Base-by-base conservation (phyloP, 371 early-diverging fungal species). In the Choanephora cucurbitarum region DNA sequence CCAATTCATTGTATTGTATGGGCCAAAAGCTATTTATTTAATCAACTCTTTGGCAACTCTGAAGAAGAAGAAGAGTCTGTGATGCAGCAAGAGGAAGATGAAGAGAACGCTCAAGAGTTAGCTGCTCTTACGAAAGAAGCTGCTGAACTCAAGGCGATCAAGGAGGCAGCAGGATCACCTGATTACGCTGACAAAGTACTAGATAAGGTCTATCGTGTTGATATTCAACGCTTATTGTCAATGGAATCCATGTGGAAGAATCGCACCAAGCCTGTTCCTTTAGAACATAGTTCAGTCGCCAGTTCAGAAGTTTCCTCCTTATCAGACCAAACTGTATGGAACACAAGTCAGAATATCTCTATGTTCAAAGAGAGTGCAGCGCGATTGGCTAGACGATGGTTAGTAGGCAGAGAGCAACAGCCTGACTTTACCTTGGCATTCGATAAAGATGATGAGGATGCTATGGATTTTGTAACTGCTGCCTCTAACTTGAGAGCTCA, bases 1-100 rank as follows among this genome's bases (percentile, higher is more conserved):
- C 98, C 99, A 11, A 94, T 98, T 40, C 99, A 99, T 73, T 99
- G 99, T 61, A 93, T 99, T 51, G 97, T 97, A 21, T 99, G 99
- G 99, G 95, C 98, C 49, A 99, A 99, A 73, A 90, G 87, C 58
- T 97, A 91, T 69, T 76, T 98, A 44, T 93, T 91, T 66, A 78
- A 84, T 28, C 86, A 92, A 69, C 81, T 97, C 28, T 96, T 98
- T 79, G 95, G 94, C 31, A 71, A 77, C 53, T 77, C 84, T 5
- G 85, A 83, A 19, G 86, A 88, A 22, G 87, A 89, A 14, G 89
- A 88, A 14, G 58, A n/a, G n/a, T n/a, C n/a, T n/a, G n/a, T 52
- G 10, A 37, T 72, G 17, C 86, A 86, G 13, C 73, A 77, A 18
- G 82, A 70, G 5, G 73, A 65, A 0, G 66, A 70, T 14, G 67